Conservation (phyloP, 208 protist genomes). For the Trypanosoma cruzi region DNA sequence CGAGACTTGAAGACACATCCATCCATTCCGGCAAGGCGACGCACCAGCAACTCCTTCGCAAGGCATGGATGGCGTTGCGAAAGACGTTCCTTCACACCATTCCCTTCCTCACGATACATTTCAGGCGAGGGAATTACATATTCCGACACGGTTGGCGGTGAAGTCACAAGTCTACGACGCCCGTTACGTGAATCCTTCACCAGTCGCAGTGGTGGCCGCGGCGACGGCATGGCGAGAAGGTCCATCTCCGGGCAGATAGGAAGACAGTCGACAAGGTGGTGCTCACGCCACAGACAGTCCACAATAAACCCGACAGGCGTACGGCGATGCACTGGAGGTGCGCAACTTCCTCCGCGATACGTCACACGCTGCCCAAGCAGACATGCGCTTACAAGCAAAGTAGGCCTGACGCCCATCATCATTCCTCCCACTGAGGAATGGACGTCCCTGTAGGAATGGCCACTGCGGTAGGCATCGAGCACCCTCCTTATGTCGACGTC, state of each 20-base stretch:
- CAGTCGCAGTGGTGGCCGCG: constrained; percentile 61
- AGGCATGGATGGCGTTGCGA: constrained; percentile 5
- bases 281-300: constrained; percentile 38
- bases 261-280: constrained; percentile 43
- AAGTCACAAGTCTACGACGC: neutral
- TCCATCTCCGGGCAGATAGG: constrained; percentile 83
- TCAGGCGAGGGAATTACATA: neutral
- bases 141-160: too few relatives aligned
- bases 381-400: constrained; percentile 73
- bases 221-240: constrained; percentile 54
- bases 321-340: constrained; percentile 2
- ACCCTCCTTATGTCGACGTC: constrained; percentile 16
- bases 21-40: constrained; percentile 34
- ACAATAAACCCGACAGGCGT: constrained; percentile 45
- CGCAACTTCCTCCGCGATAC: constrained; percentile 39
- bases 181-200: constrained; percentile 1
- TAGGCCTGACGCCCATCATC: constrained; percentile 8
- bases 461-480: constrained; percentile 23
- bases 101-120: neutral
- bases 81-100: constrained; percentile 3
- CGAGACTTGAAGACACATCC: constrained; percentile 73
- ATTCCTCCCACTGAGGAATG: neutral
- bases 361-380: constrained; percentile 58
- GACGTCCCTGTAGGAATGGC: neutral
- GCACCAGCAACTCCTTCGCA: constrained; percentile 15